phyloP scores from a whole-genome alignment of 208 protist species.

The Histomonas meleagridis region DNA sequence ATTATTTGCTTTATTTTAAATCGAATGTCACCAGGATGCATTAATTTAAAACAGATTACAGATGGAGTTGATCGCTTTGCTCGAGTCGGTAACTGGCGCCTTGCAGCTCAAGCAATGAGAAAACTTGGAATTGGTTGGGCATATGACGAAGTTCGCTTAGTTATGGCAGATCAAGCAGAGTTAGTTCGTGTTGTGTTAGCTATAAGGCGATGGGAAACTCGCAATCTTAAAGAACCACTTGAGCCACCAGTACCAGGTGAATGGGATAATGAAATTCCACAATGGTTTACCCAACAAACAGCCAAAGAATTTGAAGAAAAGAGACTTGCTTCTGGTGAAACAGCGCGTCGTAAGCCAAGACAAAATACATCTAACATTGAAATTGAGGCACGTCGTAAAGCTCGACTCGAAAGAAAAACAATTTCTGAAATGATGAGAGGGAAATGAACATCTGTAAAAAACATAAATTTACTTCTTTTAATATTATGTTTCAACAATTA shows the following conservation, averaged over 20 bases:
- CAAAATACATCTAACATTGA: too few relatives aligned
- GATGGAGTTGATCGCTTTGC: conserved; percentile 17
- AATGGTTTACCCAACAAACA: neutral
- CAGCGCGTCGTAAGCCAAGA: neutral
- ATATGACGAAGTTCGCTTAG: neutral
- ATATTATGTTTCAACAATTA: too few relatives aligned
- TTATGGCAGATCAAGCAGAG: conserved; percentile 12
- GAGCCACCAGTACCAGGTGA: neutral
- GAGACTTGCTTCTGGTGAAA: neutral
- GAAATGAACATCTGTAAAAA: too few relatives aligned
- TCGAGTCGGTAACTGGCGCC: neutral
- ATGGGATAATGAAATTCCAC: neutral
- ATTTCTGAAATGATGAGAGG: neutral
- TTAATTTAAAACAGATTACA: neutral
- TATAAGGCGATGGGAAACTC: neutral
- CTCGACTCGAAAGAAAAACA: too few relatives aligned
- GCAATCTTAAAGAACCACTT: neutral
- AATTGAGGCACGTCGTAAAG: too few relatives aligned
- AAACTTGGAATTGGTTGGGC: neutral
- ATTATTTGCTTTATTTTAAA: conserved; percentile 4
- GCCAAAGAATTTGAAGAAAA: conserved; percentile 29
- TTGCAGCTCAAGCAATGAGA: neutral
- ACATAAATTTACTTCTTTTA: too few relatives aligned
- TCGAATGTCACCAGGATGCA: neutral
- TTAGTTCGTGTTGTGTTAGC: neutral